Evolutionary conservation across 768 basidiomycete species (phyloP), one percentile per base, ranked within the genome.

Genomic region (Pulveroboletus sp.): DNA sequence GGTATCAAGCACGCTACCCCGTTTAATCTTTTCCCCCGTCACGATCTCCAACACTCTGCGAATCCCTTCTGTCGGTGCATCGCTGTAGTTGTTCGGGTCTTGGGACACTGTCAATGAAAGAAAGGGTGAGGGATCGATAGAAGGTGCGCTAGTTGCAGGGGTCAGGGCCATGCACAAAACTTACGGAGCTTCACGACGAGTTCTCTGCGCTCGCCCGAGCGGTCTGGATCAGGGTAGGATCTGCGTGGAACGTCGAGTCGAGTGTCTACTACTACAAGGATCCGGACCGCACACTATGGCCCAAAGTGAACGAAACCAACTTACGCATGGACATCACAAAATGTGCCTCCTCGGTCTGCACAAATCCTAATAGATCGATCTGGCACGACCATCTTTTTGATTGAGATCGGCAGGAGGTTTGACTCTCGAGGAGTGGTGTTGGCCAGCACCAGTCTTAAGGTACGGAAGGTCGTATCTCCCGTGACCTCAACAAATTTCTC

Each of bases 31-130:
- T 48, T 82, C 66, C 2, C 86, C 86, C 0, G 84, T 86, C 0
- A 87, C 81, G 8, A 74, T 75, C 69, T 96, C 93, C 5, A 98
- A 67, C 2, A 95, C 80, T 14, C 95, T 76, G 8, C 95, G 76
- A 53, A 94, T 92, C 1, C 93, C 94, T 67, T 97, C 93, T 0
- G 92, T 95, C 0, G 95, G 94, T 1, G 94, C 94, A 72, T 98
- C 94, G 3, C 71, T 69, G 68, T 98, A 98, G 63, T 93, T 93
- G 15, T 71, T 73, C 0, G 88, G 82, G 69, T 98, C 94, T 67
- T 91, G 87, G 0, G 92, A 94, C 33, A 97, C 90, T 92, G 63
- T 15, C 53, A 11, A 26, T 24, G 6, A 39, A 9, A 39, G 28
- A 8, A 28, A 42, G 5, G 2, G 13, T 4, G 17, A 28, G 17